Evolutionary conservation across 2,329 filamentous ascomycete genomes (phyloP), one percentile per base, ranked within the genome.

Genomic region (Aspergillus fijiensis): DNA sequence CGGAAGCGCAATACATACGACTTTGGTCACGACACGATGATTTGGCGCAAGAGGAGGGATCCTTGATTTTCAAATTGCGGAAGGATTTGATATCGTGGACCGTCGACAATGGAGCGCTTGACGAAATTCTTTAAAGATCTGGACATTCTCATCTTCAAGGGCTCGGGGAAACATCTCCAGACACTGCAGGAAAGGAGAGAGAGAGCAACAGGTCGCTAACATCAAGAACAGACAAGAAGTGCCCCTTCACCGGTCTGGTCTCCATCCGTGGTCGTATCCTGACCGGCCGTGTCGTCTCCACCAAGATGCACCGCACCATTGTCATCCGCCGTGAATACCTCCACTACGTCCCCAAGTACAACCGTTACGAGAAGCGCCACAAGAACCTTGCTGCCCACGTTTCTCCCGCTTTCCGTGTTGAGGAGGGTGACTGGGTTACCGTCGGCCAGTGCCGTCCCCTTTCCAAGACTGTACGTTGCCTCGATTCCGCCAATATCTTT

Each of bases 251-350:
- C 75, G 96, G 96, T 81, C 87, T 94, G 81, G 93, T 99, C 81
- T 98, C 95, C 71, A 99, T 99, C 87, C 95, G 95, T 86, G 95
- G 95, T 83, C 94, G 95, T 94, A 99, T 99, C 88, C 87, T 99
- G 73, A 98, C 94, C 80, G 95, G 95, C 79, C 97, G 92, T 80
- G 95, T 99, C 79, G 90, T 98, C 79, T 98, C 94, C 76, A 99
- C 95, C 84, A 99, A 99, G 91, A 99, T 99, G 95, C 95, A 99
- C 91, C 91, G 95, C 84, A 99, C 95, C 77, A 85, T 98, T 81
- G 90, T 99, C 85, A 96, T 99, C 87, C 95, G 95, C 82, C 90
- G 95, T 84, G 95, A 99, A 88, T 99, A 99, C 88, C 92, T 99
- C 67, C 95, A 99, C 87, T 99, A 91, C 85, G 90, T 99, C 80